Conservation (phyloP, 1,284 basidiomycete species). For the Sparassis latifolia region DNA sequence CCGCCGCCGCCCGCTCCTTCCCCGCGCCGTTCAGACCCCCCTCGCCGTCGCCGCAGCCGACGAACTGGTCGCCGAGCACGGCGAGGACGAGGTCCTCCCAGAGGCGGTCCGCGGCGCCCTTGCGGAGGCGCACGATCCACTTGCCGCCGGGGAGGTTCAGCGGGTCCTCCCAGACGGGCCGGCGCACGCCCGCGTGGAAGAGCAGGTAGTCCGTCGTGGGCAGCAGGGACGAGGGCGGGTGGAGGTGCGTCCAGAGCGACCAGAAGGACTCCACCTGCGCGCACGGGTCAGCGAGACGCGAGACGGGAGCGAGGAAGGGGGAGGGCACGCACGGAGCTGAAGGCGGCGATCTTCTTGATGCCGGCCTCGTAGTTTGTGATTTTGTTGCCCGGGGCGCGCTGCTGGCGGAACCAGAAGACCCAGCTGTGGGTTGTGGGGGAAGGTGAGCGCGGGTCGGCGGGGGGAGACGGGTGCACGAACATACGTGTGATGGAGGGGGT, state of each 20-base stretch:
- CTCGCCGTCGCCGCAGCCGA: conserved; percentile 41
- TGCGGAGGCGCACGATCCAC: conserved; percentile 84
- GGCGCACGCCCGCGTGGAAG: conserved; percentile 74
- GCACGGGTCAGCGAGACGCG: background rate
- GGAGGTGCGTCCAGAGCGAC: conserved; percentile 76
- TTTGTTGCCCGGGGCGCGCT: conserved; percentile 74
- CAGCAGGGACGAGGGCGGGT: conserved; percentile 62
- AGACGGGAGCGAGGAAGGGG: background rate
- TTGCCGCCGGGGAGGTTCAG: conserved; percentile 85
- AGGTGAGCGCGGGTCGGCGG: conserved; percentile 14
- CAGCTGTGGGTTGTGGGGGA: conserved; percentile 40
- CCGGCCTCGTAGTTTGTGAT: conserved; percentile 79
- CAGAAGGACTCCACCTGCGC: conserved; percentile 75
- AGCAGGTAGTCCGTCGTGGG: conserved; percentile 83
- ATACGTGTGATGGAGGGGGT: conserved; percentile 81
- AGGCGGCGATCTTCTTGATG: conserved; percentile 78
- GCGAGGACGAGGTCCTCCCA: conserved; percentile 81
- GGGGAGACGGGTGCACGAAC: conserved; percentile 45
- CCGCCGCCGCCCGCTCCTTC: conserved; percentile 14
- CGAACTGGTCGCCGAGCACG: conserved; percentile 75
- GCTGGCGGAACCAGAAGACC: conserved; percentile 84
- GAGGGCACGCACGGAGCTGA: conserved; percentile 56
- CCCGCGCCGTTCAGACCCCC: conserved; percentile 23
- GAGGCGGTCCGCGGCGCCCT: conserved; percentile 73
- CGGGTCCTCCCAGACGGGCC: conserved; percentile 89